Base-by-base conservation (phyloP, 1,284 basidiomycete genomes). In the Boletellus sp. region DNA sequence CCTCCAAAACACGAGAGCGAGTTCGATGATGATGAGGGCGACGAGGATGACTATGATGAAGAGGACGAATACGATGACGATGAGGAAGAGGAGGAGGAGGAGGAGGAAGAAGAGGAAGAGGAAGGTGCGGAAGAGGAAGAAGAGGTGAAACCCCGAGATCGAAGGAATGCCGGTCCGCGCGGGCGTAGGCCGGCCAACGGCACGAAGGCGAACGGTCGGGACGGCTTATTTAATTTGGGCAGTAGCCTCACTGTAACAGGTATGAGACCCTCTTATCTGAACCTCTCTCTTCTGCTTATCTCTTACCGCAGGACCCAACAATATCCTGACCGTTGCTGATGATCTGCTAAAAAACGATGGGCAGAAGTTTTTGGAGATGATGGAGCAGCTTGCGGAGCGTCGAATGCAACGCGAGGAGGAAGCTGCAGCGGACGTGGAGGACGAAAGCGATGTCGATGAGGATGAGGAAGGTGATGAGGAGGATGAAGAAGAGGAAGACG, bases 291-390 rank as follows among this genome's bases (percentile, higher is more conserved):
- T 17, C 30, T 35, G 48, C 50, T 56, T 33, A 50, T 46, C 45
- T 47, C 33, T 46, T n/a, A 10, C 8, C 56, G 42, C 52, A 79
- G 78, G 77, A 49, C 79, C 83, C 65, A 92, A 91, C 54, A 86
- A 94, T 63, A 97, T 99, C 62, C 77, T 99, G 47, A 98, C 96
- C n/a, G 95, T 99, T 41, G 95, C 95, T 41, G 95, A 99, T 64
- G 95, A 99, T 73, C 80, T 99, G 42, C 78, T 98, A 58, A 96
- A 96, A 76, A 98, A 98, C 63, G 94, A 99, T 62, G 95, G 94
- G 3, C 91, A 94, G 61, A 98, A 97, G 73, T 98, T 99, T 74
- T 74, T 99, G 60, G 94, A 99, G 73, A 99, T 99, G 95, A 99
- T 99, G 95, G 95, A 99, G 69, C 93, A 96, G 69, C 80, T 99